Conservation (phyloP, 1,284 basidiomycete genomes). For the Cutaneotrichosporon dermatis region DNA sequence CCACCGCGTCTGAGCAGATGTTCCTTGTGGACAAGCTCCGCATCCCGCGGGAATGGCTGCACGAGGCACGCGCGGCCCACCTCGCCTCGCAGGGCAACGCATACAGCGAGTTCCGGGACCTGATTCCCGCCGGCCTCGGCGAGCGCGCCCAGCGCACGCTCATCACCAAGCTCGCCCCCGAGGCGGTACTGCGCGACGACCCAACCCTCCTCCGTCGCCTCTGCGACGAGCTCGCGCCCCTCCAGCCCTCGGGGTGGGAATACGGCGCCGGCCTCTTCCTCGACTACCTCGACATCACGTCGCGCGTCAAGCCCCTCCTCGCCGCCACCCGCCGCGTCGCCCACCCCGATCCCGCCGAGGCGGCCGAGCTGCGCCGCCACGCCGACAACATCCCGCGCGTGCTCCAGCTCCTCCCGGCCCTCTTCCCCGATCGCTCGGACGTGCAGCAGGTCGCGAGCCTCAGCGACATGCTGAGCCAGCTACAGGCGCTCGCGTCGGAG, state of each 20-base stretch:
- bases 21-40: constrained; percentile 72
- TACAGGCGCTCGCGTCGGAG: constrained; percentile 31
- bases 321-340: constrained; percentile 20
- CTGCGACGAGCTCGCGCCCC: constrained; percentile 64
- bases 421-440: constrained; percentile 47
- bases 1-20: constrained; percentile 64
- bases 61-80: constrained; percentile 55
- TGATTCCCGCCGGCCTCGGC: constrained; percentile 65
- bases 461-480: constrained; percentile 37
- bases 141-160: constrained; percentile 77
- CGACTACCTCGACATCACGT: constrained; percentile 36
- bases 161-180: constrained; percentile 77
- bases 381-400: constrained; percentile 61
- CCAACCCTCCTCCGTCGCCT: constrained; percentile 66
- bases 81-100: constrained; percentile 53
- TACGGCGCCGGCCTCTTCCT: constrained; percentile 59
- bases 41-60: constrained; percentile 79
- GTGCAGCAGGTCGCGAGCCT: constrained; percentile 38
- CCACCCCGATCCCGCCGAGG: constrained; percentile 45
- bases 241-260: constrained; percentile 67
- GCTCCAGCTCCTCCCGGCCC: constrained; percentile 65
- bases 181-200: constrained; percentile 79
- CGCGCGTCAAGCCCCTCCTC: constrained; percentile 34
- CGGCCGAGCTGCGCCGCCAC: constrained; percentile 57
- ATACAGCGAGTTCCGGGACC: constrained; percentile 72